These are phyloP conservation scores for Cyberlindnera samutprakarnensis DNA, from an alignment of 805 yeast genomes.

Conservation along the genomic window DNA sequence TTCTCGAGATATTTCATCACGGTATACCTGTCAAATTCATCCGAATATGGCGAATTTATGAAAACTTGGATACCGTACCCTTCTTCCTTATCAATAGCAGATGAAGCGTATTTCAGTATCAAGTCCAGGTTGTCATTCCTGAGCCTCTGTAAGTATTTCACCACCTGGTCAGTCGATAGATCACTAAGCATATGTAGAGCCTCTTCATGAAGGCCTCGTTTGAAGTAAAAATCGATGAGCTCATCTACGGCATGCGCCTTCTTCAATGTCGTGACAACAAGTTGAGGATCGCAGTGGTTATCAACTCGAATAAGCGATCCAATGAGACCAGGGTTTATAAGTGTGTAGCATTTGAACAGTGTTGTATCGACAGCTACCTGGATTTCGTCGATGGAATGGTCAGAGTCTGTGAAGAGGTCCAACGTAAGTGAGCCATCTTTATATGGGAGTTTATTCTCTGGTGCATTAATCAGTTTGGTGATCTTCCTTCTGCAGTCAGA, in stretches of 20 bases:
- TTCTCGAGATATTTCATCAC: slow-evolving; percentile 45
- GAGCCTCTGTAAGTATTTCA: slow-evolving; percentile 53
- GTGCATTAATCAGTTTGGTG: slow-evolving; percentile 21
- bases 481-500: slow-evolving; percentile 43
- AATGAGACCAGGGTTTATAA: slow-evolving; percentile 62
- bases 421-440: slow-evolving; percentile 10
- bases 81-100: slow-evolving; percentile 37
- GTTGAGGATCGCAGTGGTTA: slow-evolving; percentile 62
- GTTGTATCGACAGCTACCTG: slow-evolving; percentile 60
- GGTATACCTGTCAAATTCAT: slow-evolving; percentile 43
- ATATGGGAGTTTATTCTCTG: slow-evolving; percentile 6
- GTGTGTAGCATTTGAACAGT: slow-evolving; percentile 64
- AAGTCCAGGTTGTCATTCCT: slow-evolving; percentile 40
- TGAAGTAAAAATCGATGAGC: slow-evolving; percentile 68
- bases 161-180: slow-evolving; percentile 19
- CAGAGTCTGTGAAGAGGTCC: slow-evolving; percentile 12
- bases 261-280: slow-evolving; percentile 49
- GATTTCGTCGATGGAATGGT: slow-evolving; percentile 29
- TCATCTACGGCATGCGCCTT: slow-evolving; percentile 49
- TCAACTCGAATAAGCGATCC: slow-evolving; percentile 77
- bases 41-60: slow-evolving; percentile 54
- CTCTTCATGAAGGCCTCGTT: slow-evolving; percentile 51
- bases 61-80: slow-evolving; percentile 44
- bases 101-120: slow-evolving; percentile 47
- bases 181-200: slow-evolving; percentile 57